Conservation (phyloP, 2,329 filamentous ascomycete species). For the Arthroderma sp. region DNA sequence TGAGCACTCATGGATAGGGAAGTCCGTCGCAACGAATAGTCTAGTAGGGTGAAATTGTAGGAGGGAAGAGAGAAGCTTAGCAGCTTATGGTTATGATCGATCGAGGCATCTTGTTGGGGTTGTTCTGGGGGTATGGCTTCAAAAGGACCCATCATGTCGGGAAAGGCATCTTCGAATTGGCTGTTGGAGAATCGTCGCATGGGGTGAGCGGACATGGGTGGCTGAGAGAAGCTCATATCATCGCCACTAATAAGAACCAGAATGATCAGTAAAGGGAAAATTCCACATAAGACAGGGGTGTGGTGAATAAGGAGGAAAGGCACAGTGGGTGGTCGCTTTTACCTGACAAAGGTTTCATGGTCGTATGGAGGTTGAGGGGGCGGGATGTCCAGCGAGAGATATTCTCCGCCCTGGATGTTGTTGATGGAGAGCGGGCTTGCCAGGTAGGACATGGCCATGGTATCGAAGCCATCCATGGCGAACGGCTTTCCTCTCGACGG, state of each 20-base stretch:
- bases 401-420: constrained; percentile 36
- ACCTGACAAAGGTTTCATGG: constrained; percentile 49
- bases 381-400: constrained; percentile 40
- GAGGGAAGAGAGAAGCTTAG: constrained; percentile 58
- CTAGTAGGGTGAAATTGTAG: constrained; percentile 47
- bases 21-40: constrained; percentile 44
- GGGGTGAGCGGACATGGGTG: constrained; percentile 24
- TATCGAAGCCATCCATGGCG: constrained; percentile 45
- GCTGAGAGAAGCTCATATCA: constrained; percentile 37
- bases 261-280: constrained; percentile 1
- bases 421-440: constrained; percentile 44
- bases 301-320: constrained; percentile 7
- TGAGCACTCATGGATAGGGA: constrained; percentile 48
- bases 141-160: constrained; percentile 29
- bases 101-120: constrained; percentile 39
- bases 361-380: constrained; percentile 49
- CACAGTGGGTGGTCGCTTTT: constrained; percentile 18
- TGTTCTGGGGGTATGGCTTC: constrained; percentile 15
- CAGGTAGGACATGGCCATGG: constrained; percentile 51
- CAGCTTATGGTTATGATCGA: constrained; percentile 55
- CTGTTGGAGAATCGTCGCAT: constrained; percentile 38
- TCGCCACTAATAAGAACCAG: constrained; percentile 31
- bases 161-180: constrained; percentile 39
- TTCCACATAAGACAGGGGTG: not conserved
- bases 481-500: constrained; percentile 1